Base-by-base conservation (phyloP, 805 yeast genomes). In the Zygosaccharomyces gambellarensis region DNA sequence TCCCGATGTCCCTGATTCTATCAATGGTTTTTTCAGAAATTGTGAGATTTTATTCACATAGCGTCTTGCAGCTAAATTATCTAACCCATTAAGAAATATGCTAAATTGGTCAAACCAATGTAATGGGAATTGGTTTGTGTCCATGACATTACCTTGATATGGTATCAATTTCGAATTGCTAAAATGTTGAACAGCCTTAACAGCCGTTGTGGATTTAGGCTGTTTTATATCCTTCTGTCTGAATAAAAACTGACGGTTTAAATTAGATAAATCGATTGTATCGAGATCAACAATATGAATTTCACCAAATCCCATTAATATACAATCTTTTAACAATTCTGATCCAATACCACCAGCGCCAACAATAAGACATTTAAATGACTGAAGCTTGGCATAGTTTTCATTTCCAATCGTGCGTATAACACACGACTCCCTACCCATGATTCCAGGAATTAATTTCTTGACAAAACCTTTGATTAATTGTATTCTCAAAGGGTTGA, bases 291-390 rank as follows among this genome's bases (percentile, higher is more conserved):
- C 90, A 28, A 90, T 77, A 63, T 89, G 95, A 49, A 90, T 83
- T 60, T 87, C 95, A 2, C 94, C 94, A 56, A 84, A 85, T 6
- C 94, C 90, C 65, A 87, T 74, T 54, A 89, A 69, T 4, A 87
- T 80, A 44, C 90, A 71, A 62, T 90, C 85, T 63, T 90, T 90
- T 50, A 90, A 71, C 40, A 90, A 71, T 65, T 90, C 98, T 65
- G 96, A 90, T 2, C 98, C 98, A 55, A 90, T 90, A 5, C 98
- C 98, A 28, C 98, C 98, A 1, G 97, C 96, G 3, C 98, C 98
- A 2, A 90, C 95, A 69, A 90, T 71, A 27, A 90, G 70, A 11
- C 90, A 87, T 53, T 80, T 83, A 5, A 86, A 54, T 48, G 64
- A 19, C 14, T 65, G 63, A 7, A 68, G 45, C 29, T 58, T 61